Percentiles rank a stretch among this genome's conserved stretches.
Evolutionary conservation across 768 basidiomycete genomes (phyloP).

Genomic region (Hypsizygus marmoreus): DNA sequence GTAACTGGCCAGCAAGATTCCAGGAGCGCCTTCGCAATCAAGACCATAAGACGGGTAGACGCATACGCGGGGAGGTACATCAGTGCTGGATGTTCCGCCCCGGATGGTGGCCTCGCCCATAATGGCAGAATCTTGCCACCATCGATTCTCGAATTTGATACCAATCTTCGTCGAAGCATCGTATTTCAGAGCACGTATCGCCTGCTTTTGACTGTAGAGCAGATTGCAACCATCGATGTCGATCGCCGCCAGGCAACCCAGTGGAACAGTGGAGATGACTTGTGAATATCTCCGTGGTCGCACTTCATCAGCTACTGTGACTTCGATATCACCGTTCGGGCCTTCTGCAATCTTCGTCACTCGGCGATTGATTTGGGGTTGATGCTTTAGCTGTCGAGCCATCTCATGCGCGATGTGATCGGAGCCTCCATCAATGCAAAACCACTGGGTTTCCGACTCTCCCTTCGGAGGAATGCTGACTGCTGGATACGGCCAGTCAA

Average conservation of each 20-base stretch:
- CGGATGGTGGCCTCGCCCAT: slow-evolving; percentile 20
- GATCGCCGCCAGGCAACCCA: slow-evolving; percentile 29
- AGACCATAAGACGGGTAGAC: slow-evolving; percentile 47
- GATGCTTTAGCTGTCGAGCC: too few relatives aligned
- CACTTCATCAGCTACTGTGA: slow-evolving; percentile 1
- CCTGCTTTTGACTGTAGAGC: slow-evolving; percentile 29
- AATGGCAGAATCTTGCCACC: slow-evolving; percentile 41
- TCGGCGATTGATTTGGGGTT: background rate
- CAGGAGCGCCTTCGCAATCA: slow-evolving; percentile 15
- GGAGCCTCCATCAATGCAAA: slow-evolving; percentile 20
- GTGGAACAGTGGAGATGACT: slow-evolving; percentile 35
- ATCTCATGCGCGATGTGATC: background rate
- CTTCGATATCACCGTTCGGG: slow-evolving; percentile 5
- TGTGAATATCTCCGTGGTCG: slow-evolving; percentile 13
- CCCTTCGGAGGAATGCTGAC: too few relatives aligned
- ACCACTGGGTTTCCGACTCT: slow-evolving; percentile 17
- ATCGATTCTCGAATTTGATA: slow-evolving; percentile 33
- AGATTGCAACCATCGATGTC: slow-evolving; percentile 26
- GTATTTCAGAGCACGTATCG: slow-evolving; percentile 33
- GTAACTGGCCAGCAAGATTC: slow-evolving; percentile 42
- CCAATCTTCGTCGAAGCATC: slow-evolving; percentile 37
- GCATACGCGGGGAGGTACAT: slow-evolving; percentile 39
- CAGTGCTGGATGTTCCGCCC: slow-evolving; percentile 45
- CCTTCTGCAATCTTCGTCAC: background rate
- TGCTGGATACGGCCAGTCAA: too few relatives aligned